Evolutionary conservation across 1,284 basidiomycete genomes (phyloP).

Genomic region (Vanrija sp.): DNA sequence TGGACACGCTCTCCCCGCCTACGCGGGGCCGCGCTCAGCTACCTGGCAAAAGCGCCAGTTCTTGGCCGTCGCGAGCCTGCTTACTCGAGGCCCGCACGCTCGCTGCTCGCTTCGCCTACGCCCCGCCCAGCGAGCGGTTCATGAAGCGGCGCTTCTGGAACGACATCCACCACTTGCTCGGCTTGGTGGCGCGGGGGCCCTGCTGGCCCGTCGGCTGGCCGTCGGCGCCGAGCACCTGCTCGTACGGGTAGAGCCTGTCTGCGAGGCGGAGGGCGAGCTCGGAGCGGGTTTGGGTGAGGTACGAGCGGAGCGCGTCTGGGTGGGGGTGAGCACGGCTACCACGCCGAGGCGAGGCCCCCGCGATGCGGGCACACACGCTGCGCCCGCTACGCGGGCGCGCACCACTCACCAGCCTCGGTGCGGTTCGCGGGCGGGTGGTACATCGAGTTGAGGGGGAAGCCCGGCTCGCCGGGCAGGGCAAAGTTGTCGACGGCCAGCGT

Average conservation of each 20-base stretch:
- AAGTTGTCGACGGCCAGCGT: slow-evolving; percentile 91
- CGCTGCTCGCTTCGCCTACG: too few relatives aligned
- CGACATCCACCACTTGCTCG: slow-evolving; percentile 99
- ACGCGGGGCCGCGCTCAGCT: neutral
- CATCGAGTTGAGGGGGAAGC: slow-evolving; percentile 87
- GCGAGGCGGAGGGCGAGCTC: slow-evolving; percentile 82
- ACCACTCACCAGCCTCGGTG: slow-evolving; percentile 70
- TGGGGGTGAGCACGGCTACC: neutral
- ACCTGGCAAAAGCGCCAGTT: too few relatives aligned
- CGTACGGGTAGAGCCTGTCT: slow-evolving; percentile 69
- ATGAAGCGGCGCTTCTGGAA: slow-evolving; percentile 79
- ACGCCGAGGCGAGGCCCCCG: neutral
- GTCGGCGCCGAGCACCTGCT: slow-evolving; percentile 42
- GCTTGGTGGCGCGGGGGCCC: slow-evolving; percentile 54
- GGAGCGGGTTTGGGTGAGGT: slow-evolving; percentile 87
- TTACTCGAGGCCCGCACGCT: too few relatives aligned
- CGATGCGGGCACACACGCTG: neutral
- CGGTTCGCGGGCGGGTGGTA: slow-evolving; percentile 77
- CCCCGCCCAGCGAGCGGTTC: slow-evolving; percentile 9
- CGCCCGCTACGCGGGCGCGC: neutral
- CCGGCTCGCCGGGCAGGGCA: slow-evolving; percentile 90
- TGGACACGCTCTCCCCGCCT: neutral
- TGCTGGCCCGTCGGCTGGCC: slow-evolving; percentile 57
- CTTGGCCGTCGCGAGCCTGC: too few relatives aligned
- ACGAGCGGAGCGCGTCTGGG: slow-evolving; percentile 64